Evolutionary conservation across 805 yeast genomes (phyloP).

Genomic region (Sugiyamaella americana): DNA sequence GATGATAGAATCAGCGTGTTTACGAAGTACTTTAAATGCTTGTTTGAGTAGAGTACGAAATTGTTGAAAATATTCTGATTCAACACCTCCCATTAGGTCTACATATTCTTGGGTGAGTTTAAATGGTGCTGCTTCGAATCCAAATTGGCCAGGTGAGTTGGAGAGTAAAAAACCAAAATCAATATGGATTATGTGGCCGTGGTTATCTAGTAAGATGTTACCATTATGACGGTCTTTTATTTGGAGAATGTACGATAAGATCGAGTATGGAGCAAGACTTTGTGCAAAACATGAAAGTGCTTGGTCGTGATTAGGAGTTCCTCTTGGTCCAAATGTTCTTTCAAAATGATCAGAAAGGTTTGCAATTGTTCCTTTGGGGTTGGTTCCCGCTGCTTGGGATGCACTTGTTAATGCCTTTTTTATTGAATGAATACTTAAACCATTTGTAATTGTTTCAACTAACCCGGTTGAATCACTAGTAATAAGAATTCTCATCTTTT

Average conservation of each 20-base stretch:
- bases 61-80: slow-evolving; percentile 50
- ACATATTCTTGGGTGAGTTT: slow-evolving; percentile 85
- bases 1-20: slow-evolving; percentile 65
- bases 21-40: slow-evolving; percentile 69
- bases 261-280: slow-evolving; percentile 89
- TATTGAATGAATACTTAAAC: slow-evolving; percentile 87
- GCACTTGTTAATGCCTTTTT: slow-evolving; percentile 84
- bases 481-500: slow-evolving; percentile 83
- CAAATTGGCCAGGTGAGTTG: slow-evolving; percentile 94
- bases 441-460: slow-evolving; percentile 94
- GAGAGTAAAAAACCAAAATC: slow-evolving; percentile 93
- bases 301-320: slow-evolving; percentile 42
- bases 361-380: slow-evolving; percentile 63
- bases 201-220: slow-evolving; percentile 90
- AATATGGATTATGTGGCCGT: slow-evolving; percentile 85
- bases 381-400: slow-evolving; percentile 58
- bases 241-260: slow-evolving; percentile 83
- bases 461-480: slow-evolving; percentile 88
- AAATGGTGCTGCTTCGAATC: slow-evolving; percentile 97
- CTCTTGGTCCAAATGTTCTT: slow-evolving; percentile 60
- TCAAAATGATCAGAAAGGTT: slow-evolving; percentile 73
- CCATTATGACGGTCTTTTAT: slow-evolving; percentile 98
- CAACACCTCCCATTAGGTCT: slow-evolving; percentile 77
- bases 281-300: slow-evolving; percentile 84
- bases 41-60: slow-evolving; percentile 61